Base-by-base conservation (phyloP, 2,329 filamentous ascomycete species). In the Ceratocystis albifundus region DNA sequence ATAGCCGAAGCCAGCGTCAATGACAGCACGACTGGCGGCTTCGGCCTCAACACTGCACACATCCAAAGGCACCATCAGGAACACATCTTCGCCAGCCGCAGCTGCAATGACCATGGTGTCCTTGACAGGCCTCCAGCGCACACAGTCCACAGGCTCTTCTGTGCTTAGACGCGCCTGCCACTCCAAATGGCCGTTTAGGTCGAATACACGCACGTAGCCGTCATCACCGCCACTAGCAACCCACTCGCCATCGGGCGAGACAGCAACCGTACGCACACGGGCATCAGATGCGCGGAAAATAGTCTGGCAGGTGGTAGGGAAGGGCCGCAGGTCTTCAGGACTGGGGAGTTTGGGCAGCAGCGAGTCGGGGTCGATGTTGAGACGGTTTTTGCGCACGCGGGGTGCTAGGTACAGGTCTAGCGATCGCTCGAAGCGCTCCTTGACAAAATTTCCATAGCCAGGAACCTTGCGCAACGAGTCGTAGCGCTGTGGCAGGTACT, bases 351-450 rank as follows among this genome's bases (percentile, higher is more conserved):
- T 96, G 12, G 94, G 93, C 45, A 99, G 82, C 63, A 99, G 80
- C 46, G 90, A 96, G 75, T 89, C 88, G 2, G 94, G 94, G 72
- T 99, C 94, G 73, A 99, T 97, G 77, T 97, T 96, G 72, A 99
- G 84, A 75, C 92, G 89, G 78, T 92, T 96, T 75, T 95, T 88
- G 68, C 93, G 86, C 66, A 99, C 86, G 72, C 94, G 84, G 61
- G 95, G 94, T 17, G 95, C 94, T 68, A 99, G 82, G 75, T 99
- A 99, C 20, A 99, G 82, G 76, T 99, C 95, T 71, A 99, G 79
- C 74, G 91, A 97, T 70, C 95, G 83, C 75, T 99, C 92, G 72
- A 99, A 99, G 70, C 92, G 88, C 76, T 99, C 94, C 76, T 96
- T 96, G 74, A 99, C 86, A 70, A 96, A 90, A 65, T 82, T 83